Base-by-base conservation (phyloP, 2,329 filamentous ascomycete species). In the Aaosphaeria arxii region DNA sequence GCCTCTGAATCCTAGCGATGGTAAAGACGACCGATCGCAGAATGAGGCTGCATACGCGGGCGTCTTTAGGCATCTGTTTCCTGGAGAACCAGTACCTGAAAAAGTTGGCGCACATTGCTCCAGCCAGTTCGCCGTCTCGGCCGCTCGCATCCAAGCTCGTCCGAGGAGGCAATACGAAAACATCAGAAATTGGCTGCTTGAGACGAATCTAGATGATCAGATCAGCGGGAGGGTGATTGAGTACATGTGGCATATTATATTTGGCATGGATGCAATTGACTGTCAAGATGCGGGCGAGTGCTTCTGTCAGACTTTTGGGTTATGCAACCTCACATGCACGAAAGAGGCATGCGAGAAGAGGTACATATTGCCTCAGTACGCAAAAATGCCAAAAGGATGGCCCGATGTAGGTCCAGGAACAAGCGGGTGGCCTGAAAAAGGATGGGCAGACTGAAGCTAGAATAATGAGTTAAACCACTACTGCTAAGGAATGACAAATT, bases 281-380 rank as follows among this genome's bases (percentile, higher is more conserved):
- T 87, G 84, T 52, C 84, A 84, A 0, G 71, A 74, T 35, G 81
- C 81, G 2, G 70, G 71, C 28, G 75, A 80, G 33, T 87, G 84
- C 62, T 86, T 86, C 63, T 87, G 84, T 67, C 77, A 83, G 42
- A 74, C 81, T 13, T 87, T 82, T 58, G 83, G 83, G 0, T 56
- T 84, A 40, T 87, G 84, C 64, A 61, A 75, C 52, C 52, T 79
- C 11, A 58, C 67, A 5, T 71, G 69, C 45, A 58, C 57, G 6
- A 61, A 68, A 2, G 61, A 69, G 11, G 69, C 71, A 13, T 86
- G 84, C 57, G 70, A 76, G 5, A 75, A 75, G 7, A 77, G 81
- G 47, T 86, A 86, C 63, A 69, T 67, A 5, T 70, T 85, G 9
- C 83, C 84, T 4, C 75, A 73, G 1, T 83, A 69, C 54, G 75